Evolutionary conservation across 202 grass and related monocot genomes (phyloP).

Genomic region (Setaria viridis): DNA sequence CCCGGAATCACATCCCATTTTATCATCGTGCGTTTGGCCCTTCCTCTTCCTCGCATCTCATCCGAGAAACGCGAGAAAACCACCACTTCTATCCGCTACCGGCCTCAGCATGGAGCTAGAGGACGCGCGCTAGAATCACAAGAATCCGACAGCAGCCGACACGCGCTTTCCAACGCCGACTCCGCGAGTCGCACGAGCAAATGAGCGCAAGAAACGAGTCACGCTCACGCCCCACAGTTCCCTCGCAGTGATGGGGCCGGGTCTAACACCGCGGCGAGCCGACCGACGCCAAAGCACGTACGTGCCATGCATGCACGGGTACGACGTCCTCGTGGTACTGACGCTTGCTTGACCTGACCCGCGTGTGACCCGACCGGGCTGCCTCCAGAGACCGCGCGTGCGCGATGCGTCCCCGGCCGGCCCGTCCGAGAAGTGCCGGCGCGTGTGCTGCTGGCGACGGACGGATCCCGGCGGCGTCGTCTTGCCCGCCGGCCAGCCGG

Average conservation of each 20-base stretch:
- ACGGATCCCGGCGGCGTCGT: neutral
- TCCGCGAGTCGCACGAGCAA: neutral
- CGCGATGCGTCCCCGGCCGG: neutral
- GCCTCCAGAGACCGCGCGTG: neutral
- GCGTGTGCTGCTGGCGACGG: neutral
- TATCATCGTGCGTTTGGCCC: no score
- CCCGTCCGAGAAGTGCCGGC: neutral
- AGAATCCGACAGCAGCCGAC: neutral
- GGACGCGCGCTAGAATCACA: neutral
- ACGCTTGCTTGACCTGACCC: no score
- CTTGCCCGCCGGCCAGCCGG: neutral
- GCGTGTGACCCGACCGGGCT: neutral
- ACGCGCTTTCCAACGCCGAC: neutral
- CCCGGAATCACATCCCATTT: no score
- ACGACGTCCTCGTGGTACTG: neutral
- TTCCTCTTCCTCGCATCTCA: neutral
- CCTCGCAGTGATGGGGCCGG: no score
- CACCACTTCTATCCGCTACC: no score
- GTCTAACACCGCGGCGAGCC: no score
- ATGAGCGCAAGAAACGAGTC: conserved; percentile 12
- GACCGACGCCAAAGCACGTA: no score
- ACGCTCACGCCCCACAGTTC: neutral
- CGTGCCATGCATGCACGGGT: neutral
- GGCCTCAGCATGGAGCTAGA: neutral
- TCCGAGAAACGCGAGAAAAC: neutral